Percentiles rank a stretch among this genome's conserved stretches.
Conservation (phyloP, 1,284 basidiomycete genomes). For the Ceratobasidium sp. region DNA sequence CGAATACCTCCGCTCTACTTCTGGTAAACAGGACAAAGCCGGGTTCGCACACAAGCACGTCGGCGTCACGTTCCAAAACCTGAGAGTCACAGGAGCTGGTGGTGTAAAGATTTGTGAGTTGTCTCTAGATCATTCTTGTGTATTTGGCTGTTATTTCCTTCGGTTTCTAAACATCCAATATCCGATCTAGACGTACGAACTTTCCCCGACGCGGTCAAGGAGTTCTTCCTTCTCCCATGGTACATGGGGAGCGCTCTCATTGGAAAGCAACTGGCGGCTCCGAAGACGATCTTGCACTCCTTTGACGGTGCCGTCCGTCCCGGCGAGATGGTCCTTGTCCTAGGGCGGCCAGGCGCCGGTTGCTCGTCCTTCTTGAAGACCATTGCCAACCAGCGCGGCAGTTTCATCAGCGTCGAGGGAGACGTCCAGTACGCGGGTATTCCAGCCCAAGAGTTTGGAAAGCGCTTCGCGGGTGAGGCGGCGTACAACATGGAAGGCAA, state of each 20-base stretch:
- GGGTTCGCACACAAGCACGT: constrained; percentile 89
- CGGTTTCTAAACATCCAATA: constrained; percentile 51
- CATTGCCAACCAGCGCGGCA: constrained; percentile 67
- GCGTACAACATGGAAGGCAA: constrained; percentile 64
- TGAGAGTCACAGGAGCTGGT: constrained; percentile 67
- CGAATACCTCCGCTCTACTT: constrained; percentile 38
- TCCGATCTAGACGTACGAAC: constrained; percentile 60
- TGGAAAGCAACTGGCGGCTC: constrained; percentile 34
- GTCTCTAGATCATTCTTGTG: constrained; percentile 54
- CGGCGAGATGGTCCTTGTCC: constrained; percentile 71
- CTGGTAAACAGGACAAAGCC: constrained; percentile 64
- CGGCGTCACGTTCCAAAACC: constrained; percentile 82
- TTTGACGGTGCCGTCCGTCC: constrained; percentile 59
- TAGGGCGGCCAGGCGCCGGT: constrained; percentile 68
- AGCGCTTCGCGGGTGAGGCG: constrained; percentile 66
- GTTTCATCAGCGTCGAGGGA: constrained; percentile 62
- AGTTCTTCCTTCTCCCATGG: constrained; percentile 71
- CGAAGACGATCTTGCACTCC: constrained; percentile 52
- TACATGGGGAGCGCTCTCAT: constrained; percentile 50
- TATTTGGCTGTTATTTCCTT: too few species aligned
- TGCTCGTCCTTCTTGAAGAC: constrained; percentile 71
- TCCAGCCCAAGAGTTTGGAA: constrained; percentile 64
- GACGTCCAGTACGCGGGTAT: constrained; percentile 71
- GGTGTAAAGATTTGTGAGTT: constrained; percentile 66
- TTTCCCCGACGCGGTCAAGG: constrained; percentile 70